Evolutionary conservation across 2,329 filamentous ascomycete genomes (phyloP), one percentile per base, ranked within the genome.

Genomic region (Niveomyces coronatus): DNA sequence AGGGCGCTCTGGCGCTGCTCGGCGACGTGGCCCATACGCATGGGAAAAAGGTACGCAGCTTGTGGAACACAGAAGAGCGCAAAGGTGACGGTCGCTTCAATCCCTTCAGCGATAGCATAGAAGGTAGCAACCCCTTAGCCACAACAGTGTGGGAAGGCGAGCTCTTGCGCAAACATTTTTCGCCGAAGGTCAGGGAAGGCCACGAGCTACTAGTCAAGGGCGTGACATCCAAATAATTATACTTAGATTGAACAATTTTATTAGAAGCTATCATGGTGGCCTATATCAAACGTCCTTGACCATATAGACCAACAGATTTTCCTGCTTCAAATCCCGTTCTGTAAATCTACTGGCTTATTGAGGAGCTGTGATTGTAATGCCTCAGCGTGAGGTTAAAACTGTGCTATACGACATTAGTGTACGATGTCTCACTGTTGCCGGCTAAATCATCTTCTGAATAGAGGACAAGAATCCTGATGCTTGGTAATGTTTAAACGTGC

Each of bases 51-150:
- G 75, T 96, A 30, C 75, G 75, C 26, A 76, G 81, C n/a, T 61
- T 98, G 44, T 98, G 91, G 89, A 79, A 93, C 52, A 94, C 87
- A 0, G 89, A 96, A 56, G 91, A 96, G 65, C 72, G 89, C 35
- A 83, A 85, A 56, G 89, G 89, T 6, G 89, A 96, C 55, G 91
- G 91, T 3, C 75, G 81, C 1, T 96, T 85, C 53, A 82, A 88
- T 58, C 70, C 86, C 1, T 58, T 81, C 30, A 76, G 78, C 31
- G 70, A 72, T 19, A 84, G 81, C 46, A 74, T 93, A 4, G 89
- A 95, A 60, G 79, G 76, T 7, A 88, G 82, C 48, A 96, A 96
- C 61, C 87, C 89, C 1, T 94, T 91, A 60, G 84, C 88, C 1
- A 77, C 79, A 4, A 95, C 86, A 0, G 72, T 93, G 1, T 98